Base-by-base conservation (phyloP, 2,329 filamentous ascomycete species). In the Aspergillus ochraceoroseus region DNA sequence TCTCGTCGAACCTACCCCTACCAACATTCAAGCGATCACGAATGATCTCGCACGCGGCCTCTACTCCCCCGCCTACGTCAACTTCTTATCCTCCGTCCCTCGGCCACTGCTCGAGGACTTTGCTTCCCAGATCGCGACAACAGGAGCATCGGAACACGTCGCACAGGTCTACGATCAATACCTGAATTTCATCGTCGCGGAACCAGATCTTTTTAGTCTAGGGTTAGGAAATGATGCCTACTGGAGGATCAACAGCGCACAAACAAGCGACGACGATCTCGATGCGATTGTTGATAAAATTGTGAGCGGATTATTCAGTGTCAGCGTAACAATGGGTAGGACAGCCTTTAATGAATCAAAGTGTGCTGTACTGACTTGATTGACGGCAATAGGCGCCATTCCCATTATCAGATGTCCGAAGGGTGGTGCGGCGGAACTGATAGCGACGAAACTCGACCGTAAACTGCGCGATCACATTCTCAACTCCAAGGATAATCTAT, bases 401-500 rank as follows among this genome's bases (percentile, higher is more conserved):
- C 92, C 92, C 5, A 88, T 98, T 53, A 96, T 98, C 57, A 77
- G 92, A 52, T 95, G 87, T 59, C 89, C 92, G 5, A 95, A 92
- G 61, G 87, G 84, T 34, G 89, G 87, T 23, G 87, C 92, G 3
- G 90, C 92, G 9, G 90, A 96, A 61, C 84, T 95, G 73, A 94
- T 98, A 51, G 85, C 88, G 9, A 85, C 86, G 9, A 95, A 94
- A 59, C 79, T 98, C 15, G 92, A 98, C 62, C 82, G 92, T 45
- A 98, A 96, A 64, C 78, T 98, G 14, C 82, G 92, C 57, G 92
- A 98, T 58, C 92, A 98, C 62, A 86, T 96, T 38, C 76, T 98
- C 48, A 96, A 96, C 66, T 95, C 90, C 8, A 96, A 95, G 70
- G 90, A 95, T 61, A 96, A 95, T 58, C 77, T 98, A 3, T 98